These are phyloP conservation scores for Carnegiea gigantea DNA, from an alignment of 179 eudicot genomes.

Conservation along the genomic window DNA sequence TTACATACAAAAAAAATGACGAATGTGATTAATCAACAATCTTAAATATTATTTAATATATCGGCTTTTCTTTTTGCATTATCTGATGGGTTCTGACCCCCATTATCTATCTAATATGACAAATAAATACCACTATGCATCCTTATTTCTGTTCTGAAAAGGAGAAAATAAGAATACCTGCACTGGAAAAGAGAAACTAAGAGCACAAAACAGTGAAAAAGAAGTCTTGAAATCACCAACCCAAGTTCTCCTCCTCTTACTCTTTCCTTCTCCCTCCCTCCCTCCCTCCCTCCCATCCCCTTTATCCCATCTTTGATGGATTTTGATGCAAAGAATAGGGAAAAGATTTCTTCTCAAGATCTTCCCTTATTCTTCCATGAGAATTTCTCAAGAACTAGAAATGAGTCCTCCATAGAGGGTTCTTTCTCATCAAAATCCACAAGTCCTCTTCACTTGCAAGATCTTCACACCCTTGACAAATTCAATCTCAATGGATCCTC, in stretches of 20 bases:
- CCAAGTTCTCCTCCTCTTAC: not conserved
- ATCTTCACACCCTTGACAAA: slow-evolving; percentile 47
- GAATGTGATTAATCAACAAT: not conserved
- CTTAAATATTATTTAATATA: not conserved
- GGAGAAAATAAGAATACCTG: not conserved
- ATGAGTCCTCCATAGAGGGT: slow-evolving; percentile 32
- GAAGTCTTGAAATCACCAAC: slow-evolving; percentile 13
- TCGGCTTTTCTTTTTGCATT: not conserved
- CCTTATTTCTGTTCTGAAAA: not conserved
- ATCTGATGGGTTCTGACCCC: not conserved
- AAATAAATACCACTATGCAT: slow-evolving; percentile 15
- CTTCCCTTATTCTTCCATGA: slow-evolving; percentile 24
- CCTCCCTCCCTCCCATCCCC: slow-evolving; percentile 13
- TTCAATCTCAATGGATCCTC: slow-evolving; percentile 30
- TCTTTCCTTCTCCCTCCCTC: not conserved
- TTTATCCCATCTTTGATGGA: slow-evolving; percentile 35
- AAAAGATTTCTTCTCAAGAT: slow-evolving; percentile 31
- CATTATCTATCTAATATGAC: not conserved
- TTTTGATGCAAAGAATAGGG: slow-evolving; percentile 36
- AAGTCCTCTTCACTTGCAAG: slow-evolving; percentile 37
- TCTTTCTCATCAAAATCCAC: slow-evolving; percentile 27
- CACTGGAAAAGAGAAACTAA: not conserved
- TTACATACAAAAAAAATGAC: not conserved
- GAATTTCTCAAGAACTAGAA: slow-evolving; percentile 30
- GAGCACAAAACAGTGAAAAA: slow-evolving; percentile 12